Base-by-base conservation (phyloP, 2,329 filamentous ascomycete species). In the Metarhizium humberi region DNA sequence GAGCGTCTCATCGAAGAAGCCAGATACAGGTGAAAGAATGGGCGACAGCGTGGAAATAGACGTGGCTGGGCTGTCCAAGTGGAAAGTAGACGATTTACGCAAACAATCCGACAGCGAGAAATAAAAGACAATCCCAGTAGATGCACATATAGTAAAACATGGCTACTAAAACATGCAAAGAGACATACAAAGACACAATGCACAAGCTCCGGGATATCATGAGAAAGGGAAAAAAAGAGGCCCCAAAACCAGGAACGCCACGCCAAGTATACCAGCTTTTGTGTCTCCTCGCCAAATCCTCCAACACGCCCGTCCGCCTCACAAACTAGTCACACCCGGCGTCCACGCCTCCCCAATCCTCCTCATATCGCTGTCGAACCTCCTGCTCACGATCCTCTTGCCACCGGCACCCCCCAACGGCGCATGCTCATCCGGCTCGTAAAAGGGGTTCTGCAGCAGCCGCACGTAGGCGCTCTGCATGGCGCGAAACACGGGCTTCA, bases 371-470 rank as follows among this genome's bases (percentile, higher is more conserved):
- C 84, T 81, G 52, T 84, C 80, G 69, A 99, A 99, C 67, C 77
- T 84, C 62, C 80, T 82, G 69, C 91, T 96, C 53, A 83, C 87
- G 61, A 97, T 96, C 66, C 86, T 85, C 68, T 84, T 80, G 3
- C 81, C 81, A 0, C 78, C 77, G 30, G 70, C 69, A 0, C 78
- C 80, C 0, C 70, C 70, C 3, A 75, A 68, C 51, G 87, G 87
- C 59, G 80, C 80, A 69, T 92, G 85, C 64, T 92, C 88, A 67
- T 96, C 91, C 10, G 92, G 92, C 50, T 87, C 85, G 70, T 92
- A 97, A 72, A 99, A 99, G 0, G 92, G 92, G 66, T 99, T 97
- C 71, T 96, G 87, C 61, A 97, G 74, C 52, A 99, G 75, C 58
- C 84, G 78, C 56, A 97, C 88, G 65, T 96, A 99, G 34, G 92